These are phyloP conservation scores for Eimeria necatrix DNA, from an alignment of 169 alveolate species.

Conservation along the genomic window DNA sequence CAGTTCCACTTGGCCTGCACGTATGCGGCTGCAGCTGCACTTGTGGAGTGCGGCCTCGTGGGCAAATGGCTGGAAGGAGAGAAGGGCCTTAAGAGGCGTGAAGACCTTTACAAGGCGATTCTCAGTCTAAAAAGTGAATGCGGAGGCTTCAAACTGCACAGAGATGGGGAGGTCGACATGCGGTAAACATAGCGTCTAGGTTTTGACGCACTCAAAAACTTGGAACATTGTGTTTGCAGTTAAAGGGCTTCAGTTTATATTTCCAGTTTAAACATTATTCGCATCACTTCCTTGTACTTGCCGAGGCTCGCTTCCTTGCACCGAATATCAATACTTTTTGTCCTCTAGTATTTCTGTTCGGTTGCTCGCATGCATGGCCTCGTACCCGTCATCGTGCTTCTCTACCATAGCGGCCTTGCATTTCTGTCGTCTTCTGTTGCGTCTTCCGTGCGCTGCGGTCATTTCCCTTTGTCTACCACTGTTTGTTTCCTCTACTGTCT, in stretches of 20 bases:
- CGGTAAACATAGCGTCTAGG: conserved; percentile 70
- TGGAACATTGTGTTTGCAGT: too few relatives aligned
- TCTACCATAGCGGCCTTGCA: too few relatives aligned
- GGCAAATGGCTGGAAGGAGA: conserved; percentile 87
- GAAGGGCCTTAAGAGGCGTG: conserved; percentile 84
- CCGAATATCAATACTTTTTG: too few relatives aligned
- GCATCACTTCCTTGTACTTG: too few relatives aligned
- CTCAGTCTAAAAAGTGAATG: conserved; percentile 20
- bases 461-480: background rate
- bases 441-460: background rate
- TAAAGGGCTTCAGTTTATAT: too few relatives aligned
- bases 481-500: background rate
- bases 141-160: conserved; percentile 94
- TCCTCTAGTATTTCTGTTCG: too few relatives aligned
- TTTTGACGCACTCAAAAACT: too few relatives aligned
- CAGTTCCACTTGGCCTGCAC: conserved; percentile 83
- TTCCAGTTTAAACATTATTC: too few relatives aligned
- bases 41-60: conserved; percentile 48
- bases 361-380: too few relatives aligned
- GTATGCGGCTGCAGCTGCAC: conserved; percentile 80
- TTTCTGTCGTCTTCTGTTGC: background rate
- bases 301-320: too few relatives aligned
- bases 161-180: conserved; percentile 96
- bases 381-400: too few relatives aligned
- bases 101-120: conserved; percentile 77